These are phyloP conservation scores for Ramaria sp. DNA, from an alignment of 768 basidiomycete genomes.

Conservation along the genomic window DNA sequence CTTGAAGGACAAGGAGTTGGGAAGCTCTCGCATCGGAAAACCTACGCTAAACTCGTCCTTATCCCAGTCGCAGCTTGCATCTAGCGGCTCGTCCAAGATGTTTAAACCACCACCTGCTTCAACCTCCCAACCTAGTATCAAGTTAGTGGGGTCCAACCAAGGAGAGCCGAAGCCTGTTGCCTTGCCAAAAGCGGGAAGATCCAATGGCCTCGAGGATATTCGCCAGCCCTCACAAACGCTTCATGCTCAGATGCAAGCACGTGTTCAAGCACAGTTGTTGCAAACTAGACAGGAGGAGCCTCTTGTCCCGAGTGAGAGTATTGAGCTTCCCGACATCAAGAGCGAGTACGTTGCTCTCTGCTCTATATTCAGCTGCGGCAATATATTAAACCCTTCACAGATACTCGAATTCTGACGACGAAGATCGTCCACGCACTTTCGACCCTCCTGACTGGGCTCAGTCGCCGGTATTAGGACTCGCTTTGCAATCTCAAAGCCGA, in stretches of 20 bases:
- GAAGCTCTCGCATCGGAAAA: constrained; percentile 21
- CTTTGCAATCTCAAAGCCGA: constrained; percentile 72
- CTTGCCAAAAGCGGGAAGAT: constrained; percentile 34
- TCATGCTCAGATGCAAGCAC: constrained; percentile 53
- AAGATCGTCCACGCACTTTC: constrained; percentile 62
- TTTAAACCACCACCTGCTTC: constrained; percentile 10
- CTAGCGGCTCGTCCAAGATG: constrained; percentile 8
- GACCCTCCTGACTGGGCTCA: constrained; percentile 85
- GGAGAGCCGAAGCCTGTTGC: not conserved
- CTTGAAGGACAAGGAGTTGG: constrained; percentile 38
- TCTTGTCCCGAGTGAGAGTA: constrained; percentile 55
- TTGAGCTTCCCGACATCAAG: constrained; percentile 90
- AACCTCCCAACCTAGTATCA: constrained; percentile 5
- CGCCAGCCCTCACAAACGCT: constrained; percentile 51
- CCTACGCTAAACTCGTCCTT: constrained; percentile 12
- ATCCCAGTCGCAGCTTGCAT: constrained; percentile 10
- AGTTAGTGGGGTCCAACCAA: constrained; percentile 5
- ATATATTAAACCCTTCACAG: constrained; percentile 12
- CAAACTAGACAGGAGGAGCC: constrained; percentile 33
- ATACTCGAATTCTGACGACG: constrained; percentile 94
- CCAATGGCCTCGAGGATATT: constrained; percentile 29
- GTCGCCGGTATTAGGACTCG: constrained; percentile 73
- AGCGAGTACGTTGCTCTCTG: constrained; percentile 44
- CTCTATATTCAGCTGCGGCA: not conserved
- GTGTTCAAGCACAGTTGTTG: constrained; percentile 9